Evolutionary conservation across 2,329 filamentous ascomycete genomes (phyloP).

Genomic region (Claviceps humidiphila): DNA sequence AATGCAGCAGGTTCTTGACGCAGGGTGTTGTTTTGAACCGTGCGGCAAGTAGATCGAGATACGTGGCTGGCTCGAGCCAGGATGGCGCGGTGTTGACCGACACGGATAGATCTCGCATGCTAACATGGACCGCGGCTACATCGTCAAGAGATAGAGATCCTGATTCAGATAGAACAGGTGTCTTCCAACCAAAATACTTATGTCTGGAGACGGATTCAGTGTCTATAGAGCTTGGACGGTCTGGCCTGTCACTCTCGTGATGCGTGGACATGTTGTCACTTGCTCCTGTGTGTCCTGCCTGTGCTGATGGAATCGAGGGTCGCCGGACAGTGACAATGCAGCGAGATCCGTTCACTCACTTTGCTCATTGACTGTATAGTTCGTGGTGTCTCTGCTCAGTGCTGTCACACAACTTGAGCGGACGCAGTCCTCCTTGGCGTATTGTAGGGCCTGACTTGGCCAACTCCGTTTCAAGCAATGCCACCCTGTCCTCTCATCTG

Average conservation of each 20-base stretch:
- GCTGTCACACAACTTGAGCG: background rate
- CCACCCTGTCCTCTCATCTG: too few relatives aligned
- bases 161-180: conserved; percentile 20
- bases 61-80: conserved; percentile 34
- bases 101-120: conserved; percentile 40
- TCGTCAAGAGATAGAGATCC: conserved; percentile 32
- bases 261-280: background rate
- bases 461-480: too few relatives aligned
- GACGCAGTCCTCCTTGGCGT: background rate
- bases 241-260: conserved; percentile 18
- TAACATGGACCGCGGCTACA: conserved; percentile 42
- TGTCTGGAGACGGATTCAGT: conserved; percentile 10
- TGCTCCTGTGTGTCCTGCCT: background rate
- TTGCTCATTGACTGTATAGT: background rate
- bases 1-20: conserved; percentile 44
- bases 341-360: background rate
- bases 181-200: conserved; percentile 6
- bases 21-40: conserved; percentile 23
- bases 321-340: background rate
- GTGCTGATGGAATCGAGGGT: background rate
- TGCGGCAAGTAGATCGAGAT: conserved; percentile 25
- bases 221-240: conserved; percentile 20
- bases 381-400: background rate
- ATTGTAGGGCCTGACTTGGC: background rate
- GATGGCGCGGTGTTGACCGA: conserved; percentile 46